Percentiles rank a stretch among this genome's conserved stretches.
These are phyloP conservation scores for Suillus cothurnatus DNA, from an alignment of 768 basidiomycete genomes.

Conservation along the genomic window DNA sequence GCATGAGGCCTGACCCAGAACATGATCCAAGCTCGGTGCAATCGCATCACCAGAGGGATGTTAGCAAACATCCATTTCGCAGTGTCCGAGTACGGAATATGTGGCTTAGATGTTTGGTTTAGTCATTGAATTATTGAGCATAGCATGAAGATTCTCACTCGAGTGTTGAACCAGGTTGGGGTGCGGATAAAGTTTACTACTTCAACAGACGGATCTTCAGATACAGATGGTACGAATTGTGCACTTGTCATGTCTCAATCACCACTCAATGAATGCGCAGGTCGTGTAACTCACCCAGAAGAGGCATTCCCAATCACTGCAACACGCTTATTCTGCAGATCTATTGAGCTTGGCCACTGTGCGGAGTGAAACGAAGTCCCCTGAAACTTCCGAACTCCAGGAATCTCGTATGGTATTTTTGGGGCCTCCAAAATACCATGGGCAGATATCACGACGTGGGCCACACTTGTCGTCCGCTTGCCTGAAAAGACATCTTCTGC, in stretches of 20 bases:
- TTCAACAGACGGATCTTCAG: slow-evolving; percentile 36
- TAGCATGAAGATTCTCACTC: slow-evolving; percentile 33
- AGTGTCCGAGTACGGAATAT: slow-evolving; percentile 41
- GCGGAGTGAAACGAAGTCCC: slow-evolving; percentile 58
- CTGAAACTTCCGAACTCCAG: slow-evolving; percentile 42
- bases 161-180: slow-evolving; percentile 59
- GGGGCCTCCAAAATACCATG: neutral
- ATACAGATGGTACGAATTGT: neutral
- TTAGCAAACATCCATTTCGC: slow-evolving; percentile 55
- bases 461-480: neutral
- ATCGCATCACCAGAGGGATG: slow-evolving; percentile 52
- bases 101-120: slow-evolving; percentile 37
- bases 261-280: neutral
- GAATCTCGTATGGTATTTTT: slow-evolving; percentile 25
- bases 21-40: slow-evolving; percentile 54
- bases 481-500: neutral
- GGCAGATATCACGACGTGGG: neutral
- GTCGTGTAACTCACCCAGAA: neutral
- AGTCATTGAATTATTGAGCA: neutral
- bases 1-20: slow-evolving; percentile 39
- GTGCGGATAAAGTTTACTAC: slow-evolving; percentile 62
- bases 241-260: neutral
- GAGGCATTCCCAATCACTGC: neutral
- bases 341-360: slow-evolving; percentile 44
- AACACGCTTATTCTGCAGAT: slow-evolving; percentile 32